These are phyloP conservation scores for Nosema granulosis DNA, from an alignment of 371 early-diverging fungal genomes.

Conservation along the genomic window DNA sequence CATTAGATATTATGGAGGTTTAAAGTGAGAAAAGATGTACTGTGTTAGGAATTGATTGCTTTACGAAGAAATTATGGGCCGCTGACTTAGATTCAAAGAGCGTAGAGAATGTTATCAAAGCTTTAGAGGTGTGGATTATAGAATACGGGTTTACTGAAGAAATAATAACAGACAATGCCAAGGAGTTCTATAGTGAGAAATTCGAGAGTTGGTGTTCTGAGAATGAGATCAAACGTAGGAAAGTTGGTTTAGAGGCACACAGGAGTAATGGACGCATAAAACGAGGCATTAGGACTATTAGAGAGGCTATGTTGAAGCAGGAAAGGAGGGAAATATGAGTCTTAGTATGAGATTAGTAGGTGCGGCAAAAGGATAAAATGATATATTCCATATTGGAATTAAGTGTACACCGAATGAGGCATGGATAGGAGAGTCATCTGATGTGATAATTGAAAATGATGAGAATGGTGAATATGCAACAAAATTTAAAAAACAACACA, in stretches of 20 bases:
- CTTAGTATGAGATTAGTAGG: not conserved
- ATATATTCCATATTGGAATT: not conserved
- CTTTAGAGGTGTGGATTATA: no score
- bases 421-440: no score
- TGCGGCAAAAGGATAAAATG: not conserved
- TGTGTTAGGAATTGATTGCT: no score
- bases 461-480: not conserved
- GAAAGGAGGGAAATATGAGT: not conserved
- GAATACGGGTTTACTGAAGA: no score
- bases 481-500: not conserved
- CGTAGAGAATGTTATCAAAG: no score
- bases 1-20: not conserved
- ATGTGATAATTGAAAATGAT: not conserved
- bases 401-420: constrained; percentile 11
- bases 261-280: constrained; percentile 2
- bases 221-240: constrained; percentile 1
- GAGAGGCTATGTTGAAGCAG: constrained; percentile 1
- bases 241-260: not conserved
- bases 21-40: no score
- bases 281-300: no score
- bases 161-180: constrained; percentile 11
- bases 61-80: no score
- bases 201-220: no score
- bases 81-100: no score
- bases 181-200: constrained; percentile 2